A percentile compares a stretch with the other conserved stretches of the same genome.
Evolutionary conservation across 176 grass and related monocot genomes (phyloP).

Genomic region (Puya raimondii): DNA sequence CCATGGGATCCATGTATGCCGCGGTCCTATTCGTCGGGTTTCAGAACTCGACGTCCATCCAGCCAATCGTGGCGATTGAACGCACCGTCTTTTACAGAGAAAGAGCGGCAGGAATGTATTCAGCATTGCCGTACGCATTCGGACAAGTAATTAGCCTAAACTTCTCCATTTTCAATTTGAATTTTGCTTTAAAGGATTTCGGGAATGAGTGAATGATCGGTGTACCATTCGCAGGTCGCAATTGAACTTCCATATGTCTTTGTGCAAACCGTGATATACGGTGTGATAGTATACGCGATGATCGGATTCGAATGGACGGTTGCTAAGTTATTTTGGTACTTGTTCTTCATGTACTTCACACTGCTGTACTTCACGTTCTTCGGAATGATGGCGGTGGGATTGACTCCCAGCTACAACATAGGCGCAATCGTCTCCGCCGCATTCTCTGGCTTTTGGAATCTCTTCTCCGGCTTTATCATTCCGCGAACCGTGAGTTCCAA

Average conservation of each 20-base stretch:
- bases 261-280: conserved; percentile 52
- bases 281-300: conserved; percentile 66
- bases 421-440: conserved; percentile 49
- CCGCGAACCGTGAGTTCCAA: conserved; percentile 52
- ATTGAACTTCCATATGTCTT: conserved; percentile 80
- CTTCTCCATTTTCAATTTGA: background rate
- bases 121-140: conserved; percentile 68
- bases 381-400: conserved; percentile 74
- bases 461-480: conserved; percentile 75
- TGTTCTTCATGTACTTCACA: conserved; percentile 90
- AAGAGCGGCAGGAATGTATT: conserved; percentile 80
- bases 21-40: conserved; percentile 71
- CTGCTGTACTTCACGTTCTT: conserved; percentile 77
- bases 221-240: conserved; percentile 36
- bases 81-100: conserved; percentile 80
- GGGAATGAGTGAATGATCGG: background rate
- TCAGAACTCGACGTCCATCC: conserved; percentile 50
- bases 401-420: conserved; percentile 61
- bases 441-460: conserved; percentile 57
- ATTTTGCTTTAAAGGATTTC: too few relatives aligned
- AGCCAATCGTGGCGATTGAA: conserved; percentile 67
- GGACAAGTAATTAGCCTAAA: conserved; percentile 43
- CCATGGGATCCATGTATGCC: conserved; percentile 86
- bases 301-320: conserved; percentile 76
- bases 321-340: conserved; percentile 77